These are phyloP conservation scores for Paramecium caudatum DNA, from an alignment of 73 alveolate genomes.

Conservation along the genomic window DNA sequence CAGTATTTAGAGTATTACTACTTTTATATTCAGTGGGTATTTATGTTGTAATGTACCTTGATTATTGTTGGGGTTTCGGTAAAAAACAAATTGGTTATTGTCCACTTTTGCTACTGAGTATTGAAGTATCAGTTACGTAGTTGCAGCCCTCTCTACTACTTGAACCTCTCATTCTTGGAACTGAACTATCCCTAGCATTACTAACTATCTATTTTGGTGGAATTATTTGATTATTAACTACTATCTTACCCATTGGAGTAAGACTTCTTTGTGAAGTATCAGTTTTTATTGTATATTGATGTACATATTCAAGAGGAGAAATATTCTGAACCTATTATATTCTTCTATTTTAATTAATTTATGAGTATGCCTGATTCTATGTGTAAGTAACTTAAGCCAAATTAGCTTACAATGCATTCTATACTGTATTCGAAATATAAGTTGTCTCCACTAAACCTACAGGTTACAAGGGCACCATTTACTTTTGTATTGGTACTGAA, in stretches of 20 bases:
- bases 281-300: conserved; percentile 45
- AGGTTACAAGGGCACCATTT: neutral
- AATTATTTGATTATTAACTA: too few species aligned
- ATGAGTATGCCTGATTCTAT: too few species aligned
- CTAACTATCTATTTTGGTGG: neutral
- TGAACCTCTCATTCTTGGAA: conserved; percentile 41
- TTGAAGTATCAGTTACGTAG: too few species aligned
- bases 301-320: conserved; percentile 54
- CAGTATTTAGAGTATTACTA: too few species aligned
- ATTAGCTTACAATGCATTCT: neutral
- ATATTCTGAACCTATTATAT: conserved; percentile 4
- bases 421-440: neutral
- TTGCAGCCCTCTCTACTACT: neutral
- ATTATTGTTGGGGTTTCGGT: too few species aligned
- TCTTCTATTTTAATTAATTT: conserved; percentile 17
- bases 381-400: neutral
- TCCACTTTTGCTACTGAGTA: too few species aligned
- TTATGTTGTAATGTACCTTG: too few species aligned
- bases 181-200: conserved; percentile 39
- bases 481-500: neutral
- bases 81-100: too few species aligned
- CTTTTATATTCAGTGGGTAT: too few species aligned
- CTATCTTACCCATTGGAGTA: conserved; percentile 11
- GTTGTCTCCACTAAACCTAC: conserved; percentile 4
- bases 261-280: conserved; percentile 22